These are phyloP conservation scores for Phytopythium cucurbitacearum DNA, from an alignment of 352 stramenopile genomes.

Conservation along the genomic window DNA sequence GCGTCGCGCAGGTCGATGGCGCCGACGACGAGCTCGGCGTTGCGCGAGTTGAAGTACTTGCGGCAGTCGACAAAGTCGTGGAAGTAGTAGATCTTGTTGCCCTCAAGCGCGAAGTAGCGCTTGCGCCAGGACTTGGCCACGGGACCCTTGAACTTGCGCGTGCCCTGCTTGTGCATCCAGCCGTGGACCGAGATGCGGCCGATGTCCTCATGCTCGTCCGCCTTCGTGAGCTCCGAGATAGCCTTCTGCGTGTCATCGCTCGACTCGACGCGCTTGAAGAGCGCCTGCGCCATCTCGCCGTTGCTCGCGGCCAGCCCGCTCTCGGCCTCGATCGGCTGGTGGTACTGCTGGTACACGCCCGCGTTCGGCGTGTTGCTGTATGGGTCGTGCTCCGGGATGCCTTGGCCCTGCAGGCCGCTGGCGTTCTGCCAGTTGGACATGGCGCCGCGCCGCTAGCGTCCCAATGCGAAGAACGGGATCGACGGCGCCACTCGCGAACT, in stretches of 20 bases:
- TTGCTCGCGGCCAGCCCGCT: constrained; percentile 14
- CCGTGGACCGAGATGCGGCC: constrained; percentile 73
- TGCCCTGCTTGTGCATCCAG: constrained; percentile 85
- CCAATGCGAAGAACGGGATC: no score
- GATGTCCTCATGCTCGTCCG: constrained; percentile 31
- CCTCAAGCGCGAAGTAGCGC: constrained; percentile 81
- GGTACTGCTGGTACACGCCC: constrained; percentile 27
- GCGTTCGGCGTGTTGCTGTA: constrained; percentile 25
- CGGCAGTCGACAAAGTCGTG: constrained; percentile 78
- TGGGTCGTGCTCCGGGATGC: constrained; percentile 25
- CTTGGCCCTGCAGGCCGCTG: constrained; percentile 5
- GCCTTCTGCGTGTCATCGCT: constrained; percentile 47
- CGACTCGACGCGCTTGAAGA: constrained; percentile 10
- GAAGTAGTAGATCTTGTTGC: constrained; percentile 86
- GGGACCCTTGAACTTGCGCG: constrained; percentile 75
- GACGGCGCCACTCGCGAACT: no score
- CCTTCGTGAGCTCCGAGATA: constrained; percentile 69
- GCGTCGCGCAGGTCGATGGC: constrained; percentile 71
- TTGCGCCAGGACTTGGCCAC: constrained; percentile 79
- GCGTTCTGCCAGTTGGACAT: constrained; percentile 10
- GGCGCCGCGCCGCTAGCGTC: background rate
- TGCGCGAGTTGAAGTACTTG: constrained; percentile 84
- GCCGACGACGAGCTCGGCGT: constrained; percentile 67
- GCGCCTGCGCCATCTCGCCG: constrained; percentile 23
- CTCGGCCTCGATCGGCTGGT: constrained; percentile 14